A percentile compares a stretch with the other conserved stretches of the same genome.
Conservation (phyloP, 108 stramenopile species). For the Aurantiochytrium sp. region DNA sequence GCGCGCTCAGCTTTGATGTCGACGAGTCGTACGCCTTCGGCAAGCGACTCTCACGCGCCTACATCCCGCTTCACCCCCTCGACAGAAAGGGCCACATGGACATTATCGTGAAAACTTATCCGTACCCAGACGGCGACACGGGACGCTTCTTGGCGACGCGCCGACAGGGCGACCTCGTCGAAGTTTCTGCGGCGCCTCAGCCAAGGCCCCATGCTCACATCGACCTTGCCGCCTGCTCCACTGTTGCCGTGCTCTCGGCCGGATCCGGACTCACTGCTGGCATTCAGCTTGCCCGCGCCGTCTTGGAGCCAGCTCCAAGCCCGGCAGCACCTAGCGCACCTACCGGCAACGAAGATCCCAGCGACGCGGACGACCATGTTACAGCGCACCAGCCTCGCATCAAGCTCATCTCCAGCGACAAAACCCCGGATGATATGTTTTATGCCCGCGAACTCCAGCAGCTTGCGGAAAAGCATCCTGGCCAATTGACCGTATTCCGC, state of each 20-base stretch:
- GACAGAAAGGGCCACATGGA: not conserved
- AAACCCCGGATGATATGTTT: not conserved
- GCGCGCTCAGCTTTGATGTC: not conserved
- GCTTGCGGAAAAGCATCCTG: not conserved
- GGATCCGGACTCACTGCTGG: not conserved
- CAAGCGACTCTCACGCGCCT: not conserved
- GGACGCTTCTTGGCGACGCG: not conserved
- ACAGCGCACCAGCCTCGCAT: not conserved
- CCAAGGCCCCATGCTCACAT: not conserved
- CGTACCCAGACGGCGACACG: not conserved
- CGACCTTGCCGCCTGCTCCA: not conserved
- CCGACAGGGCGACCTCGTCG: not conserved
- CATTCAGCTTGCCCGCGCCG: not conserved
- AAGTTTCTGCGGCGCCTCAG: not conserved
- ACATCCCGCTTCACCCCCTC: slow-evolving; percentile 3
- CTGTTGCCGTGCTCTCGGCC: not conserved
- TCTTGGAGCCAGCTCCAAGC: not conserved
- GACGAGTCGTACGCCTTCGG: slow-evolving; percentile 3
- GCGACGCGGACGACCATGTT: not conserved
- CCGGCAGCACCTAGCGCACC: not conserved
- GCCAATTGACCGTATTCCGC: not conserved
- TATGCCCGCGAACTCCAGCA: not conserved
- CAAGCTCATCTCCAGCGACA: not conserved
- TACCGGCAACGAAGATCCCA: not conserved
- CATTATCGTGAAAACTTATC: slow-evolving; percentile 1